Evolutionary conservation across 2,329 filamentous ascomycete genomes (phyloP), one percentile per base, ranked within the genome.

Genomic region (Ophiostoma ips): DNA sequence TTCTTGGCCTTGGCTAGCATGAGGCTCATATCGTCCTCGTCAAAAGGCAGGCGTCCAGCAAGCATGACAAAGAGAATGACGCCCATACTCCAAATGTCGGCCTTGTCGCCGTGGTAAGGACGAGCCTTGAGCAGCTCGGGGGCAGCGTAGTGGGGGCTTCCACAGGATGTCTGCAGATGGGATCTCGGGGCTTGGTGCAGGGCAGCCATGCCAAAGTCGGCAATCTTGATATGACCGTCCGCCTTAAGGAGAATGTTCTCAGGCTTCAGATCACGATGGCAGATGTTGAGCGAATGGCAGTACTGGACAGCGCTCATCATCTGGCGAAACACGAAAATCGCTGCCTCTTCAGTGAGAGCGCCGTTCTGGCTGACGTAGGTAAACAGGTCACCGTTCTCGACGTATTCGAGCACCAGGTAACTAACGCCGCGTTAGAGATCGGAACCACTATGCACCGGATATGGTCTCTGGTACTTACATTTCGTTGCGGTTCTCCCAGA

Each of bases 171-270:
- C 51, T 79, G 84, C 28, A 98, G 75, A 61, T 82, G 81, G 56
- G 87, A 82, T 9, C 80, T 83, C 21, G 79, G 75, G 3, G 85
- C 85, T 63, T 96, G 90, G 55, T 83, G 79, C 38, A 96, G 72
- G 3, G 90, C 90, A 41, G 92, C 92, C 89, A 98, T 95, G 38
- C 92, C 90, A 64, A 98, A 98, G 64, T 98, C 92, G 48, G 90
- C 90, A 58, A 98, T 81, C 67, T 96, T 98, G 64, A 96, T 81
- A 52, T 85, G 80, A 49, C 83, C 76, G 44, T 82, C 71, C 3
- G 71, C 71, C 51, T 88, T 88, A 47, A 98, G 73, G 16, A 98
- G 72, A 43, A 98, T 95, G 59, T 98, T 98, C 66, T 98, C 92
- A 0, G 89, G 92, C 66, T 98, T 98, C 49, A 98, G 72, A 59